phyloP scores from a whole-genome alignment of 805 yeast genomes.

The Yarrowia sp. region DNA sequence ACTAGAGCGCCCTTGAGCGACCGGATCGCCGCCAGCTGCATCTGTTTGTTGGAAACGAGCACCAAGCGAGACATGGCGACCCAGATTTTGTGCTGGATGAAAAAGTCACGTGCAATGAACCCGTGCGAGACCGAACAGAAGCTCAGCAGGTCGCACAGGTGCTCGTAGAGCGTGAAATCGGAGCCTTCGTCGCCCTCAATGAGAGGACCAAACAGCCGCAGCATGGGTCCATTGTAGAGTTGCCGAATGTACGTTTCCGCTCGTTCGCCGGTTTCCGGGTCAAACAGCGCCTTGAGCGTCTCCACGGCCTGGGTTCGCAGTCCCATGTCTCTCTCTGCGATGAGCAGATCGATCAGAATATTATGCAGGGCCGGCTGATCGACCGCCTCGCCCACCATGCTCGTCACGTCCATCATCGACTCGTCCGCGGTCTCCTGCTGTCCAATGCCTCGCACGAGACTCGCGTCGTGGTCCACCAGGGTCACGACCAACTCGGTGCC shows the following conservation, averaged over 20 bases:
- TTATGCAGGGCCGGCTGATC: slow-evolving; percentile 41
- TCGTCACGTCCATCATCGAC: slow-evolving; percentile 27
- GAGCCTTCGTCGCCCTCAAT: not conserved
- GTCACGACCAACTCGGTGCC: slow-evolving; percentile 83
- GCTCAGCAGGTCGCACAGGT: slow-evolving; percentile 72
- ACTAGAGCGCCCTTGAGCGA: slow-evolving; percentile 67
- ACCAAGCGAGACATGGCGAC: slow-evolving; percentile 62
- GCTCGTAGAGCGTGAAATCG: slow-evolving; percentile 48
- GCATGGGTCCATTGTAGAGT: slow-evolving; percentile 18
- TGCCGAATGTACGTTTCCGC: slow-evolving; percentile 23
- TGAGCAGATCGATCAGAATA: slow-evolving; percentile 61
- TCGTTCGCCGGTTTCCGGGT: slow-evolving; percentile 52
- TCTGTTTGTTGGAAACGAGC: slow-evolving; percentile 55
- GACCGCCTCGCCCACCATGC: slow-evolving; percentile 8
- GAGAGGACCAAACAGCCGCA: slow-evolving; percentile 9
- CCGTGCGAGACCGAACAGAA: slow-evolving; percentile 75
- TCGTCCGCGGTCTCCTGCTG: slow-evolving; percentile 8
- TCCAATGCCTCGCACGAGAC: slow-evolving; percentile 54
- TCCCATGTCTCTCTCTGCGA: slow-evolving; percentile 71
- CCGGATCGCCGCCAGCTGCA: slow-evolving; percentile 72
- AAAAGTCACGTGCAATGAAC: slow-evolving; percentile 63
- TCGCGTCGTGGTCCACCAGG: slow-evolving; percentile 83
- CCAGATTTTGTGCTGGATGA: slow-evolving; percentile 65
- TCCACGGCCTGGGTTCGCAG: slow-evolving; percentile 83
- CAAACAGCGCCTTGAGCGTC: slow-evolving; percentile 76